phyloP scores from a whole-genome alignment of 345 rosid species.

The Trapa bicornis region DNA sequence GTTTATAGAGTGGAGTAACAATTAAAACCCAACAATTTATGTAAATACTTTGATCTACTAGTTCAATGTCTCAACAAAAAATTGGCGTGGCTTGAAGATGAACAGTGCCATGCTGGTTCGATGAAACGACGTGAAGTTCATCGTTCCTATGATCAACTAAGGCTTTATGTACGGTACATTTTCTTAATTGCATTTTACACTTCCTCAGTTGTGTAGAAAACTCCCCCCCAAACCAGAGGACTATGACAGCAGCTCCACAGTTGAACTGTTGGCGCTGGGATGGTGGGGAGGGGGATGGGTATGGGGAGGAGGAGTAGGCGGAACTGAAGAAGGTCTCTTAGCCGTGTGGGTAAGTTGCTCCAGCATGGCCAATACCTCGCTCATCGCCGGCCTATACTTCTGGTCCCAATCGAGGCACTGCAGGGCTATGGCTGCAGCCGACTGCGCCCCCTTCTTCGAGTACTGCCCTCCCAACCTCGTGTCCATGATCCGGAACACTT shows the following conservation, averaged over 20 bases:
- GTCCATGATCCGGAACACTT: constrained; percentile 74
- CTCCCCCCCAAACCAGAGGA: neutral
- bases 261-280: neutral
- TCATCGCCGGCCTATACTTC: constrained; percentile 57
- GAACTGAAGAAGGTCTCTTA: neutral
- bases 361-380: constrained; percentile 31
- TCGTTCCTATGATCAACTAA: no score
- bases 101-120: no score
- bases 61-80: no score
- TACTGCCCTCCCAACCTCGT: constrained; percentile 74
- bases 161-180: no score
- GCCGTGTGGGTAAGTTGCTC: constrained; percentile 24
- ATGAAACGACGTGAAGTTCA: no score
- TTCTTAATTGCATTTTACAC: no score
- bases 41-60: no score
- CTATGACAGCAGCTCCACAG: neutral
- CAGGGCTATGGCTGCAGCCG: constrained; percentile 52
- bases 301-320: neutral
- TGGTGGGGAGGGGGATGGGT: neutral
- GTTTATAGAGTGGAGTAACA: no score
- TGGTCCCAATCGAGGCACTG: constrained; percentile 61
- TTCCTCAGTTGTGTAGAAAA: no score
- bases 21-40: no score
- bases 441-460: constrained; percentile 67
- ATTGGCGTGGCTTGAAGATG: no score